phyloP scores from a whole-genome alignment of 768 basidiomycete species.

The Podaxis sp. region DNA sequence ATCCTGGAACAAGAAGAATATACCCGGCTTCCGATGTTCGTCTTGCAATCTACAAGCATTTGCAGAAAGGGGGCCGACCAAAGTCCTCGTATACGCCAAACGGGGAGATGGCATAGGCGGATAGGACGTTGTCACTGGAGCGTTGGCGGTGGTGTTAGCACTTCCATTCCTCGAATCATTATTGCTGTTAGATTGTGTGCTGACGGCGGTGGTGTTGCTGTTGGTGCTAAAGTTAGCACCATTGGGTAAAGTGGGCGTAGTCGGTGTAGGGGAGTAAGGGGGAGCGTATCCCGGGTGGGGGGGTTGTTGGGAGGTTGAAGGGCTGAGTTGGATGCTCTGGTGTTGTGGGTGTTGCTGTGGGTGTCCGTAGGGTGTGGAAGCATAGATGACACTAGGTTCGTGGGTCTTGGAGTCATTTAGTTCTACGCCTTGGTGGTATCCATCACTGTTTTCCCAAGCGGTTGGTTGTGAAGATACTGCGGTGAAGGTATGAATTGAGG shows the following conservation, averaged over 20 bases:
- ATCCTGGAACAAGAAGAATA: slow-evolving; percentile 96
- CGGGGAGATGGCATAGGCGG: slow-evolving; percentile 32
- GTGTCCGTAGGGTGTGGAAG: not conserved
- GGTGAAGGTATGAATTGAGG: slow-evolving; percentile 48
- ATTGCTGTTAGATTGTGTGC: not conserved
- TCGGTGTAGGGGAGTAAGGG: not conserved
- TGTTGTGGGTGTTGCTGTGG: not conserved
- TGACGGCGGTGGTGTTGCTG: not conserved
- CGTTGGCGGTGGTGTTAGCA: not conserved
- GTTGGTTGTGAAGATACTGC: slow-evolving; percentile 22
- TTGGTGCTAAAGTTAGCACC: not conserved
- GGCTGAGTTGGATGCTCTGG: slow-evolving; percentile 4
- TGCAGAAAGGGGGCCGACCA: slow-evolving; percentile 85
- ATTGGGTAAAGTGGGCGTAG: not conserved
- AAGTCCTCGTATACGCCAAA: slow-evolving; percentile 74
- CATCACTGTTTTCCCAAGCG: slow-evolving; percentile 20
- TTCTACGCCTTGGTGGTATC: slow-evolving; percentile 3
- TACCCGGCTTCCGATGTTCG: slow-evolving; percentile 79
- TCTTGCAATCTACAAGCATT: slow-evolving; percentile 83
- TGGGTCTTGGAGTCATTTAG: slow-evolving; percentile 5
- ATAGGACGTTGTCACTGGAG: slow-evolving; percentile 17
- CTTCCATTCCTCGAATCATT: not conserved
- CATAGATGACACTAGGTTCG: not conserved
- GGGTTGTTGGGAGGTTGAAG: not conserved
- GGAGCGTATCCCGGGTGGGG: not conserved